Evolutionary conservation across 208 protist genomes (phyloP).

Genomic region (Vickermania spadyakhi): DNA sequence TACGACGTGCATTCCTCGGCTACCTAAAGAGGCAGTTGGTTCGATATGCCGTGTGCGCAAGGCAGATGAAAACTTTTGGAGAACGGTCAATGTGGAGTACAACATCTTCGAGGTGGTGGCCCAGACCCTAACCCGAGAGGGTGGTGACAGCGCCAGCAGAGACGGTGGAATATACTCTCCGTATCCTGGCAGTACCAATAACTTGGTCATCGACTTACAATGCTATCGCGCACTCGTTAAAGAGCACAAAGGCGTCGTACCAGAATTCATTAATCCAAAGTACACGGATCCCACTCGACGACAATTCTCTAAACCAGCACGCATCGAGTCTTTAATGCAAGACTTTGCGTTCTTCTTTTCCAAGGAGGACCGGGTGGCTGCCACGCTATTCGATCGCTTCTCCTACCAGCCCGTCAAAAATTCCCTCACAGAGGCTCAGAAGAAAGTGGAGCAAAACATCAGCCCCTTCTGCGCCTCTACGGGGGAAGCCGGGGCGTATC

Average conservation of each 20-base stretch:
- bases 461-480: conserved; percentile 50
- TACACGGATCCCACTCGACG: conserved; percentile 50
- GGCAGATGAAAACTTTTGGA: conserved; percentile 10
- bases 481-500: conserved; percentile 67
- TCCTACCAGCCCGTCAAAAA: conserved; percentile 89
- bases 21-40: conserved; percentile 75
- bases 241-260: conserved; percentile 54
- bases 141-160: conserved; percentile 26
- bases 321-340: conserved; percentile 90
- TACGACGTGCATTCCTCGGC: conserved; percentile 84
- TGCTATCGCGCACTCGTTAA: conserved; percentile 53
- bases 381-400: conserved; percentile 55
- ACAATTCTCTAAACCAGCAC: conserved; percentile 67
- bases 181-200: conserved; percentile 92
- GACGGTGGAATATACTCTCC: conserved; percentile 37
- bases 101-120: conserved; percentile 66
- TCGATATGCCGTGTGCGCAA: conserved; percentile 32
- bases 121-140: conserved; percentile 24
- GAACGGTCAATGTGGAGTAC: conserved; percentile 76
- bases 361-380: conserved; percentile 46
- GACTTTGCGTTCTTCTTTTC: conserved; percentile 64
- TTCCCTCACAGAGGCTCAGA: conserved; percentile 40
- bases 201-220: conserved; percentile 58
- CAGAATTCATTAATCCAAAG: conserved; percentile 95
- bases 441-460: conserved; percentile 25